These are phyloP conservation scores for Lactarius hatsudake DNA, from an alignment of 768 basidiomycete species.

Conservation along the genomic window DNA sequence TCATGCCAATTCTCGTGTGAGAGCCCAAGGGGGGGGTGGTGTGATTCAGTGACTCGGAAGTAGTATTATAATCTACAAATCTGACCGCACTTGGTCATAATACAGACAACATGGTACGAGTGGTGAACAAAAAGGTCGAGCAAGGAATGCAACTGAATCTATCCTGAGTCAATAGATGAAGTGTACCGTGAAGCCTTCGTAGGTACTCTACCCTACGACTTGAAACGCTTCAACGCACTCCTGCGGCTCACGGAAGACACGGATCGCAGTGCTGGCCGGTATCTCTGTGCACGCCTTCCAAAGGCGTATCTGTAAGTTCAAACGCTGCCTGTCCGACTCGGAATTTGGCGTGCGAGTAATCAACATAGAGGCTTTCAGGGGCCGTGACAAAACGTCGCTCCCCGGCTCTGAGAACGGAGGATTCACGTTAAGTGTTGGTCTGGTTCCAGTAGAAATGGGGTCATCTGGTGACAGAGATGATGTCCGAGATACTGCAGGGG, in stretches of 20 bases:
- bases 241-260: slow-evolving; percentile 63
- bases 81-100: background rate
- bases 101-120: slow-evolving; percentile 12
- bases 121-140: background rate
- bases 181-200: background rate
- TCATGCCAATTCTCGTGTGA: background rate
- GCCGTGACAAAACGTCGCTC: background rate
- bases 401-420: slow-evolving; percentile 16
- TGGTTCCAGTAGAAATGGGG: background rate
- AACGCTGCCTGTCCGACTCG: slow-evolving; percentile 54
- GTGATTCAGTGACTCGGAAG: background rate
- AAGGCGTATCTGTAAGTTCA: slow-evolving; percentile 61
- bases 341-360: slow-evolving; percentile 23
- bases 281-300: slow-evolving; percentile 59
- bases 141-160: background rate
- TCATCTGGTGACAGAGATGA: slow-evolving; percentile 2
- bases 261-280: slow-evolving; percentile 53
- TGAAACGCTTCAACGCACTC: slow-evolving; percentile 66
- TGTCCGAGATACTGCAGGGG: slow-evolving; percentile 5
- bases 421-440: background rate
- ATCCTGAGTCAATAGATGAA: background rate
- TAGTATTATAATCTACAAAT: background rate
- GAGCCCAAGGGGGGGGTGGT: background rate
- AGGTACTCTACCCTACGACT: slow-evolving; percentile 31
- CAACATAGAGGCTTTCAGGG: background rate